These are phyloP conservation scores for Penicillium maclennaniae DNA, from an alignment of 495 filamentous ascomycete genomes.

Conservation along the genomic window DNA sequence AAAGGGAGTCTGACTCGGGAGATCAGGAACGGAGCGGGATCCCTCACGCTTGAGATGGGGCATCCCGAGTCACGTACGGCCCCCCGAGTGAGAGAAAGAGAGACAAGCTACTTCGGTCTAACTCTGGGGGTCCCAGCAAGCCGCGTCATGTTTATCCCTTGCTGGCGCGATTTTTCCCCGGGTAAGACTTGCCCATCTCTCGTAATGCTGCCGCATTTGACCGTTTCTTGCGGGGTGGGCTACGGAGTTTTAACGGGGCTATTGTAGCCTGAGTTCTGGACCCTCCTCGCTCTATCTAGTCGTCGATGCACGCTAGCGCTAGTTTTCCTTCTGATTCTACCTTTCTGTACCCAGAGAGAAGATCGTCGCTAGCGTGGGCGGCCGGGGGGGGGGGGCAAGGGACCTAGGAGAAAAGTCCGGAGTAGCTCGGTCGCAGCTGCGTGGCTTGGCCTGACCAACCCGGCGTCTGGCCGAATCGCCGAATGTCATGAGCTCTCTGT, in stretches of 20 bases:
- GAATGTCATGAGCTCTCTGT: background rate
- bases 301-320: conserved; percentile 1
- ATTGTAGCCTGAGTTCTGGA: conserved; percentile 5
- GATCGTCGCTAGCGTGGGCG: conserved; percentile 10
- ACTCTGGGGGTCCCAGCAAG: background rate
- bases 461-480: conserved; percentile 7
- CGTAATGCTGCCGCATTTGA: conserved; percentile 6
- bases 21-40: background rate
- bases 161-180: conserved; percentile 9
- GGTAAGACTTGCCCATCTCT: conserved; percentile 4
- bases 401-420: conserved; percentile 4
- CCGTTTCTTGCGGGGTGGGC: conserved; percentile 3
- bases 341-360: background rate
- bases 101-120: too few relatives aligned
- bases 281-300: background rate
- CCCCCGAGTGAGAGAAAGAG: too few relatives aligned
- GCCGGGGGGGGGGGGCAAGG: background rate
- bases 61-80: background rate
- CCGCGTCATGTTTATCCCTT: conserved; percentile 22
- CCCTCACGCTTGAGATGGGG: background rate
- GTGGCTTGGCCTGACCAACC: conserved; percentile 6
- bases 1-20: background rate
- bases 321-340: background rate
- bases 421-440: conserved; percentile 16
- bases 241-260: conserved; percentile 17